Percentiles rank a stretch among this genome's conserved stretches.
phyloP scores from a whole-genome alignment of 2,329 filamentous ascomycete genomes.

The Dactylonectria macrodidyma region DNA sequence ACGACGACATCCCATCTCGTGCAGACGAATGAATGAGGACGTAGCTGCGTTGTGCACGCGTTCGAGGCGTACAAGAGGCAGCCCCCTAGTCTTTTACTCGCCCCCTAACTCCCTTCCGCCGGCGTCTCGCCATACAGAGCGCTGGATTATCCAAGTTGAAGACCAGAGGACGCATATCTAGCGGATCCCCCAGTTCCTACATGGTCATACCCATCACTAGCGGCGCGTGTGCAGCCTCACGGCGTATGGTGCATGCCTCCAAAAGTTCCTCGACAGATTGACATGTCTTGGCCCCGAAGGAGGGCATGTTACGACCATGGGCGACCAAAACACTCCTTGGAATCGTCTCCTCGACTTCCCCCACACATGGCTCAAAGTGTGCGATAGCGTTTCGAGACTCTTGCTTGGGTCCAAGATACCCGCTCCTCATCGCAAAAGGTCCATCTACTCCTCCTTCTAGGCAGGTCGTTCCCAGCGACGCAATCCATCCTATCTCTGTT shows the following conservation, averaged over 20 bases:
- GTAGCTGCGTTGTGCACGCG: neutral
- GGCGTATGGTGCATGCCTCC: constrained; percentile 1
- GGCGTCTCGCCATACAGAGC: neutral
- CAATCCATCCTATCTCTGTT: neutral
- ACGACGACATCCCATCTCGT: neutral
- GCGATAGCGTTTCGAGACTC: neutral
- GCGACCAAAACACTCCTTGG: neutral
- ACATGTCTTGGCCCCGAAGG: neutral
- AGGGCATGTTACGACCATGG: too few species aligned
- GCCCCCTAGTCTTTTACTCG: neutral
- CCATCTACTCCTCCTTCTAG: neutral
- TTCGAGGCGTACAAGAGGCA: neutral
- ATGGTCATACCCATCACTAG: neutral
- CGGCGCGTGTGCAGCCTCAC: neutral
- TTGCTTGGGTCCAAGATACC: neutral
- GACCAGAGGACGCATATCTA: neutral
- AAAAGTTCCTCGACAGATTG: constrained; percentile 1
- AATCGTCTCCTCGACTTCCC: neutral
- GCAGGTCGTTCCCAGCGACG: neutral
- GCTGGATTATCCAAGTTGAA: neutral
- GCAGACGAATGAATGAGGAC: neutral
- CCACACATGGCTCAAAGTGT: neutral
- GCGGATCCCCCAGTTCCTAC: neutral
- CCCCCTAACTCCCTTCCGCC: too few species aligned
- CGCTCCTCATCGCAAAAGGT: neutral